These are phyloP conservation scores for Tolypocladium ovalisporum DNA, from an alignment of 2,329 filamentous ascomycete species.

Conservation along the genomic window DNA sequence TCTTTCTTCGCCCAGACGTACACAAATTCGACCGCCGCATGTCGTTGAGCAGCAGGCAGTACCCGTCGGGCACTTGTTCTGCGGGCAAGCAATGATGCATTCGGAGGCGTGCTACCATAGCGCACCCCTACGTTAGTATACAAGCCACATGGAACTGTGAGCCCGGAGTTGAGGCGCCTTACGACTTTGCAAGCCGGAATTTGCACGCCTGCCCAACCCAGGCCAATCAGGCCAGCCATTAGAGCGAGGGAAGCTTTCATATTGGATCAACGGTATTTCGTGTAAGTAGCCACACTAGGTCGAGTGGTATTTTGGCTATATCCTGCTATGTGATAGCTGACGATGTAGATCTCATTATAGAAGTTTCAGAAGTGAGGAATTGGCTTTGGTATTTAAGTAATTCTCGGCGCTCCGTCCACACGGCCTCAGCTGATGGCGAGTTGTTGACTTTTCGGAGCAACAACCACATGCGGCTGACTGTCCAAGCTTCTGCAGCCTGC, in stretches of 20 bases:
- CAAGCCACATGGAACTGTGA: background rate
- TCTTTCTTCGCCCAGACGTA: background rate
- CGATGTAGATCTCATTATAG: background rate
- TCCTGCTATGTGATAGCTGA: background rate
- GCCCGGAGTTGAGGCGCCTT: background rate
- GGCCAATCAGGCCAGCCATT: background rate
- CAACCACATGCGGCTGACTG: background rate
- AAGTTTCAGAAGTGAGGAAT: background rate
- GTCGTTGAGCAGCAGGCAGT: background rate
- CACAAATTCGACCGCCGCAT: background rate
- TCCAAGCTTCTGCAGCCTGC: background rate
- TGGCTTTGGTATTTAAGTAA: background rate
- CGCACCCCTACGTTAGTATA: background rate
- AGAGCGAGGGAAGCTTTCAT: background rate
- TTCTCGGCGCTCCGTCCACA: background rate
- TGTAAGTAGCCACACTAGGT: too few relatives aligned
- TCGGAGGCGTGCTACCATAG: background rate
- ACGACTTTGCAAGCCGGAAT: background rate
- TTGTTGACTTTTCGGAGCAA: background rate
- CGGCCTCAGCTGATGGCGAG: background rate
- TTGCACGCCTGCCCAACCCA: background rate
- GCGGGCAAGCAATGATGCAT: background rate
- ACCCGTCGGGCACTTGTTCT: background rate
- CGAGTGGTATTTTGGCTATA: background rate
- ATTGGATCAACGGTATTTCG: too few relatives aligned